A percentile compares a stretch with the other conserved stretches of the same genome.
Evolutionary conservation across 1,284 basidiomycete genomes (phyloP).

Genomic region (Caloboletus inedulis): DNA sequence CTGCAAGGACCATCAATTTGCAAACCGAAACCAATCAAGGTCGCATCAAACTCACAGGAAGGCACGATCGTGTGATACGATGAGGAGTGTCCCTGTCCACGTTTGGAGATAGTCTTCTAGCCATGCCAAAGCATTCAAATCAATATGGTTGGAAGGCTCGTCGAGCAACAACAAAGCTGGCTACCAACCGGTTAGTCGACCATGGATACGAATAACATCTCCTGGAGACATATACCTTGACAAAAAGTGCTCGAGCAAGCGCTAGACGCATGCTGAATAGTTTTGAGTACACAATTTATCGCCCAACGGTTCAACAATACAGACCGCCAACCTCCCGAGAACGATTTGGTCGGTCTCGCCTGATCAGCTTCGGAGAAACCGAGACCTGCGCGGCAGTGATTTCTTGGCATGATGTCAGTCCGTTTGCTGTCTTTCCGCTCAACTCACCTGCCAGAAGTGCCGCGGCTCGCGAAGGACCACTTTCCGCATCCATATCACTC

Average conservation of each 20-base stretch:
- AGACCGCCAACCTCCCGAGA: slow-evolving; percentile 96
- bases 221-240: slow-evolving; percentile 59
- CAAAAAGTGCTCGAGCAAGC: slow-evolving; percentile 86
- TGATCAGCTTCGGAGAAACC: slow-evolving; percentile 93
- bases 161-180: slow-evolving; percentile 83
- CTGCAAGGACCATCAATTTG: slow-evolving; percentile 34
- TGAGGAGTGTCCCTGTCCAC: slow-evolving; percentile 92
- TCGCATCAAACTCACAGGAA: slow-evolving; percentile 65
- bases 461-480: slow-evolving; percentile 91
- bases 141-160: slow-evolving; percentile 98
- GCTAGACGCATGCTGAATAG: slow-evolving; percentile 74
- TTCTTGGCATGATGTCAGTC: neutral
- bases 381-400: slow-evolving; percentile 50
- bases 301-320: slow-evolving; percentile 15
- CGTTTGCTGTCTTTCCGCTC: neutral
- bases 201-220: neutral
- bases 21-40: neutral
- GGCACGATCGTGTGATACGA: slow-evolving; percentile 98
- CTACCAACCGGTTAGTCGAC: slow-evolving; percentile 34
- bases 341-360: slow-evolving; percentile 75
- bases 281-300: neutral
- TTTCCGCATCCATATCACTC: slow-evolving; percentile 97
- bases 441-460: slow-evolving; percentile 77
- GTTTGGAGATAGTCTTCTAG: slow-evolving; percentile 96
- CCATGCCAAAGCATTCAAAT: slow-evolving; percentile 83